Evolutionary conservation across 371 early-diverging fungal genomes (phyloP).

Genomic region (Choanephora cucurbitarum): DNA sequence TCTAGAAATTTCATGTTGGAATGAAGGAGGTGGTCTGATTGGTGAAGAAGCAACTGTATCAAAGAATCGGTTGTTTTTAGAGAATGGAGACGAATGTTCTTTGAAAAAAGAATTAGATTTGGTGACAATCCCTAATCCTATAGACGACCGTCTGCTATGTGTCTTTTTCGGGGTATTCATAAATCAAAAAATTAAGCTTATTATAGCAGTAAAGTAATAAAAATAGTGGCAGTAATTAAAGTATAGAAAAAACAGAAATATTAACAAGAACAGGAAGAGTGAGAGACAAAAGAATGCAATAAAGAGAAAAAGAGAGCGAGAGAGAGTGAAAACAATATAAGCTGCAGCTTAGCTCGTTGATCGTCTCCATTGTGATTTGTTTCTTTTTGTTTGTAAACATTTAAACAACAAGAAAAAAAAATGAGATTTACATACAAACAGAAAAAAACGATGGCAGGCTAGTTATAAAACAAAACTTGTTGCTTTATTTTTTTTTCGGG

Average conservation of each 20-base stretch:
- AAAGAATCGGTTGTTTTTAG: constrained; percentile 10
- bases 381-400: too few relatives aligned
- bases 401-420: not conserved
- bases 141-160: constrained; percentile 25
- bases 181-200: too few relatives aligned
- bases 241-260: too few relatives aligned
- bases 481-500: not conserved
- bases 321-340: too few relatives aligned
- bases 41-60: not conserved
- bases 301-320: too few relatives aligned
- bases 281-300: not conserved
- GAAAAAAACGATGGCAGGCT: not conserved
- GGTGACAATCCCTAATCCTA: constrained; percentile 40
- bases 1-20: not conserved
- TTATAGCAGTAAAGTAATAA: too few relatives aligned
- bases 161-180: constrained; percentile 5
- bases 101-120: constrained; percentile 5
- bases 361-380: too few relatives aligned
- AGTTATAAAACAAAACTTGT: not conserved
- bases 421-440: not conserved
- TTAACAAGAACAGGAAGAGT: not conserved
- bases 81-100: not conserved
- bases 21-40: constrained; percentile 12
- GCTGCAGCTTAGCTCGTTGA: too few relatives aligned
- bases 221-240: too few relatives aligned